Evolutionary conservation across 106 monocot genomes (phyloP), one percentile per base, ranked within the genome.

Genomic region (Dioscorea alata): DNA sequence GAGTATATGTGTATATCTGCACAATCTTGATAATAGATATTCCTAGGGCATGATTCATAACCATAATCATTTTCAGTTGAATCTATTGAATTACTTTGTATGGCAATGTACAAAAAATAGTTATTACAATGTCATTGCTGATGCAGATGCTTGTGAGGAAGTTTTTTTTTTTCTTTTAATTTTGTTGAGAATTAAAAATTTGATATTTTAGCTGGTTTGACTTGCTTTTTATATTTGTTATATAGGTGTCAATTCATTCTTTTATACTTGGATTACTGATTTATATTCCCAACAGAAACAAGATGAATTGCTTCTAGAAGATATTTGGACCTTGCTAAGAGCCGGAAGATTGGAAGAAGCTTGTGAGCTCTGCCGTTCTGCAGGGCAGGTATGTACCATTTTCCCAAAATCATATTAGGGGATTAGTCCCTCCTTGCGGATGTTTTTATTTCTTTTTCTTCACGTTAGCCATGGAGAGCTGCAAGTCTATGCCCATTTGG

Each of bases 311-410:
- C 83, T 99, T 50, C 67, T 99, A 18, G 97, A 99, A 81, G 97
- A 99, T 65, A 33, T 99, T 0, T 99, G 97, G 97, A 79, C 84
- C 60, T 74, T 99, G 23, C 53, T 99, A 65, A 82, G 83, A 75
- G 92, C 97, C 70, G 97, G 97, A 75, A 87, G 90, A 60, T 50
- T 81, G 57, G 89, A 92, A 62, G 97, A 99, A 71, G 92, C 97
- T 71, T 93, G 85, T 74, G 81, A 99, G 24, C 83, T 99, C 50
- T 99, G 97, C 60, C 84, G 87, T 57, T 99, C 97, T 81, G 97
- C 92, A 56, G 97, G 97, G 21, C 97, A 99, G 88, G 95, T 84
- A 66, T 16, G 31, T 33, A 33, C 3, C 33, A 64, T 64, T 33
- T 31, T 8, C 1, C 9, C 6, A 19, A 3, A 33, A 23, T 22